These are phyloP conservation scores for Geosmithia putterillii DNA, from an alignment of 2,329 filamentous ascomycete genomes.

Conservation along the genomic window DNA sequence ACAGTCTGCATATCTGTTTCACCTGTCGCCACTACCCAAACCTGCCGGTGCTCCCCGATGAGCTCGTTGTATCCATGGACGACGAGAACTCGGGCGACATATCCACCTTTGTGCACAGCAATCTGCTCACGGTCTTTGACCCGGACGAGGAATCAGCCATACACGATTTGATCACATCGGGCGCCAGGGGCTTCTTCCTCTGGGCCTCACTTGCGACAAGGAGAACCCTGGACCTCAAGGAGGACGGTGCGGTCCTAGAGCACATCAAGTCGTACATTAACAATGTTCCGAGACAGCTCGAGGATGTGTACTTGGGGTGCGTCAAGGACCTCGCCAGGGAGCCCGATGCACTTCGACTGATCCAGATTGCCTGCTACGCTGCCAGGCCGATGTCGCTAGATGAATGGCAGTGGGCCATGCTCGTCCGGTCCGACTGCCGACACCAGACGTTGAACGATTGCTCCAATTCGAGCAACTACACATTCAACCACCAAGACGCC, in stretches of 20 bases:
- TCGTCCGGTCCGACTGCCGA: constrained; percentile 12
- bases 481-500: not conserved
- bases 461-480: not conserved
- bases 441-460: not conserved
- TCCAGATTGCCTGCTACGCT: not conserved
- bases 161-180: constrained; percentile 17
- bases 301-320: not conserved
- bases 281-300: not conserved
- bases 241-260: not conserved
- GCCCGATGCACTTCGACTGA: not conserved
- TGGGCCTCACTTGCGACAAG: constrained; percentile 31
- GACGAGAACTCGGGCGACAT: constrained; percentile 17
- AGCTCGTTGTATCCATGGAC: constrained; percentile 16
- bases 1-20: constrained; percentile 27
- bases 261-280: not conserved
- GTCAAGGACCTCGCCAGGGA: not conserved
- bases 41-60: constrained; percentile 28
- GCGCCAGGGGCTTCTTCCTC: constrained; percentile 8
- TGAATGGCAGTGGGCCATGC: not conserved
- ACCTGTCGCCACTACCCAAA: constrained; percentile 35
- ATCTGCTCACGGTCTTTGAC: constrained; percentile 9
- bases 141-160: constrained; percentile 3
- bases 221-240: constrained; percentile 5
- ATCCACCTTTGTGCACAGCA: constrained; percentile 18
- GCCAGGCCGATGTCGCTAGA: not conserved